Evolutionary conservation across 2,329 filamentous ascomycete genomes (phyloP).

Genomic region (Pseudocercospora fijiensis): DNA sequence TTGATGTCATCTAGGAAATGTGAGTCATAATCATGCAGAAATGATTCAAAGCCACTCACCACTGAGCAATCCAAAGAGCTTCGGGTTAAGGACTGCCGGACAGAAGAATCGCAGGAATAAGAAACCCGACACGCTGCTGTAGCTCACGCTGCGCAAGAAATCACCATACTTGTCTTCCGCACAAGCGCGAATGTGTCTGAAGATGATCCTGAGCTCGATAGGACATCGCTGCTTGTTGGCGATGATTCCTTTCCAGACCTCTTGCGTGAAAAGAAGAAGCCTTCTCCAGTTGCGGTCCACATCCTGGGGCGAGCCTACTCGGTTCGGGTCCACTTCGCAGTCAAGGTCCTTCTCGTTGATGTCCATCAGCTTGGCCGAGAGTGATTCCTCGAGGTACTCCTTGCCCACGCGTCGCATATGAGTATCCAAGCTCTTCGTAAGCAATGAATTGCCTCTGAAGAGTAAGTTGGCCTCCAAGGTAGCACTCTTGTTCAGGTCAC

Average conservation of each 20-base stretch:
- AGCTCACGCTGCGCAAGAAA: constrained; percentile 82
- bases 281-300: constrained; percentile 79
- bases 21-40: constrained; percentile 15
- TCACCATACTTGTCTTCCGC: constrained; percentile 94
- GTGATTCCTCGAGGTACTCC: constrained; percentile 83
- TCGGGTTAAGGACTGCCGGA: constrained; percentile 92
- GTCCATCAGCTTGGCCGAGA: constrained; percentile 80
- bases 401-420: constrained; percentile 94
- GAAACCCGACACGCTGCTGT: constrained; percentile 93
- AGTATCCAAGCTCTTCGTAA: constrained; percentile 89
- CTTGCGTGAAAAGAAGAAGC: constrained; percentile 72
- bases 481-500: constrained; percentile 75
- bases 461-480: constrained; percentile 89
- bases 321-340: constrained; percentile 92
- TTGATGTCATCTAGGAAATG: constrained; percentile 70
- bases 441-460: constrained; percentile 89
- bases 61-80: constrained; percentile 82
- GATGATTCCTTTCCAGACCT: constrained; percentile 81
- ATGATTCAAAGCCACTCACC: constrained; percentile 45
- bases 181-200: constrained; percentile 87
- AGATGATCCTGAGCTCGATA: constrained; percentile 75
- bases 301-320: constrained; percentile 65
- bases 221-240: constrained; percentile 73
- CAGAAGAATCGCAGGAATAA: constrained; percentile 94
- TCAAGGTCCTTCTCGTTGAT: constrained; percentile 89